These are phyloP conservation scores for Tulasnella sp. DNA, from an alignment of 768 basidiomycete species.

Conservation along the genomic window DNA sequence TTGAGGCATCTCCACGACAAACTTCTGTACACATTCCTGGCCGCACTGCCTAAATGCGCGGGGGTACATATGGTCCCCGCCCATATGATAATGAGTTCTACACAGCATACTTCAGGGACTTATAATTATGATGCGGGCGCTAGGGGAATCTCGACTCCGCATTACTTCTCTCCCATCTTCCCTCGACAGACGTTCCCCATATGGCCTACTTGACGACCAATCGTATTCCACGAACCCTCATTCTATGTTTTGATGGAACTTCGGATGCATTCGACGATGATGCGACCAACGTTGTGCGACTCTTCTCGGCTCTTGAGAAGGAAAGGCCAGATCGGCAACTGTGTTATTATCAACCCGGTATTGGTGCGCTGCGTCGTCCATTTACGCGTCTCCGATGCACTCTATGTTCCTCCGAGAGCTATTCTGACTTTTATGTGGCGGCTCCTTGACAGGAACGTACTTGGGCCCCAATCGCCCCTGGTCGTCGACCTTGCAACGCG, in stretches of 20 bases:
- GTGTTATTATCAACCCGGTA: slow-evolving; percentile 68
- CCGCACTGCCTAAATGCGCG: too few relatives aligned
- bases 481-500: slow-evolving; percentile 58
- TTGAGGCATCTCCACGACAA: too few relatives aligned
- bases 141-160: too few relatives aligned
- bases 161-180: too few relatives aligned
- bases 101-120: too few relatives aligned
- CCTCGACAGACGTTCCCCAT: background rate
- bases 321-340: slow-evolving; percentile 58
- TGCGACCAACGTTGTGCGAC: slow-evolving; percentile 70
- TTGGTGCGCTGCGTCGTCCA: background rate
- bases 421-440: slow-evolving; percentile 44
- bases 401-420: too few relatives aligned
- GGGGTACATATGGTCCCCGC: too few relatives aligned
- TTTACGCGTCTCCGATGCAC: background rate
- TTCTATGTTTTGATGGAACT: slow-evolving; percentile 37
- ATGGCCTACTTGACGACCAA: background rate
- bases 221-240: slow-evolving; percentile 42
- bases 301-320: slow-evolving; percentile 69
- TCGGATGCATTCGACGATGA: slow-evolving; percentile 27
- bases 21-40: too few relatives aligned
- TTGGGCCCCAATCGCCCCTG: slow-evolving; percentile 51
- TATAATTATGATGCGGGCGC: too few relatives aligned
- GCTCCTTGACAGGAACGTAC: slow-evolving; percentile 43
- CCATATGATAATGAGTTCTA: too few relatives aligned